Evolutionary conservation across 2,329 filamentous ascomycete species (phyloP).

Genomic region (Cadophora gregata): DNA sequence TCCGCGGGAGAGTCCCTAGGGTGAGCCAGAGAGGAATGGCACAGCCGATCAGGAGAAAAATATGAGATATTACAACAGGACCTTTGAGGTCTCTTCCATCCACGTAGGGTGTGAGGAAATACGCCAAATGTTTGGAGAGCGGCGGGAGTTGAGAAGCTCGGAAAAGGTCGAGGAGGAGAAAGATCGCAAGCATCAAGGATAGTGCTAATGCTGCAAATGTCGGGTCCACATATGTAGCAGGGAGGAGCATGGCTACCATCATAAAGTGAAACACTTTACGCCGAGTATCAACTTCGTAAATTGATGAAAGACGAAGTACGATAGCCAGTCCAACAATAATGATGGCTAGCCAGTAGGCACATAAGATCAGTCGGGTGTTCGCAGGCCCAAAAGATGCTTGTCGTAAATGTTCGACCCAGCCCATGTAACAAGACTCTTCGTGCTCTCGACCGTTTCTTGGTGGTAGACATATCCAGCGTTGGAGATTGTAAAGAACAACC

Average conservation of each 20-base stretch:
- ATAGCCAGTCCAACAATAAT: slow-evolving; percentile 74
- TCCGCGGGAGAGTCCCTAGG: slow-evolving; percentile 71
- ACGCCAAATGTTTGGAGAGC: slow-evolving; percentile 81
- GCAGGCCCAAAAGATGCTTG: slow-evolving; percentile 71
- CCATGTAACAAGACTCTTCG: slow-evolving; percentile 53
- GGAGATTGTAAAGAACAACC: slow-evolving; percentile 70
- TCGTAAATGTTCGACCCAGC: slow-evolving; percentile 71
- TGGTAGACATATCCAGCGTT: slow-evolving; percentile 78
- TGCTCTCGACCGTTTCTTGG: slow-evolving; percentile 45
- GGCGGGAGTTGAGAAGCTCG: slow-evolving; percentile 91
- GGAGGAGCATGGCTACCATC: slow-evolving; percentile 96
- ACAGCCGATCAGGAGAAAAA: slow-evolving; percentile 93
- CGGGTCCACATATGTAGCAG: slow-evolving; percentile 85
- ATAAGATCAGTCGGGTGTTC: slow-evolving; percentile 80
- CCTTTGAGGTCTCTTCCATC: slow-evolving; percentile 92
- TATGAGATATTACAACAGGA: slow-evolving; percentile 93
- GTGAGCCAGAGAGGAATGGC: slow-evolving; percentile 93
- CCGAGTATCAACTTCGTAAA: slow-evolving; percentile 92
- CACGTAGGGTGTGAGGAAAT: slow-evolving; percentile 90
- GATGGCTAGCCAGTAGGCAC: slow-evolving; percentile 74
- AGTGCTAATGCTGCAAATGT: slow-evolving; percentile 81
- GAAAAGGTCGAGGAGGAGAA: slow-evolving; percentile 86
- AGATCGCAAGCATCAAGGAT: slow-evolving; percentile 79
- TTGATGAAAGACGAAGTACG: slow-evolving; percentile 74
- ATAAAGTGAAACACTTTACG: slow-evolving; percentile 98